These are phyloP conservation scores for Trichoderma cornu-damae DNA, from an alignment of 2,329 filamentous ascomycete genomes.

Conservation along the genomic window DNA sequence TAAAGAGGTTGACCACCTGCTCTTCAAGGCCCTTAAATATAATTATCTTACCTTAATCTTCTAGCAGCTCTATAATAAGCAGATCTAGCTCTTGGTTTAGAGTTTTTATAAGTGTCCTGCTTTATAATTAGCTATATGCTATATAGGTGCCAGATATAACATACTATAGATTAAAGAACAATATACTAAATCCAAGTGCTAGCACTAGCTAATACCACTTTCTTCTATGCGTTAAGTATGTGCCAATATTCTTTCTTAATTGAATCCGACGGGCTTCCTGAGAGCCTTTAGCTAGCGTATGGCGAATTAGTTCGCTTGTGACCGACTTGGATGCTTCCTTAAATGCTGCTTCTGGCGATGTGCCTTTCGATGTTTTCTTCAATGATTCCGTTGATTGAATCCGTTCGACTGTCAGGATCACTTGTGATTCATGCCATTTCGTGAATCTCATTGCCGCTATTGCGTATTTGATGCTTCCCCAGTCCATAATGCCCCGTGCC, in stretches of 20 bases:
- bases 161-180: conserved; percentile 14
- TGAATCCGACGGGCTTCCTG: not conserved
- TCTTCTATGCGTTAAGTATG: conserved; percentile 4
- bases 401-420: not conserved
- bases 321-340: not conserved
- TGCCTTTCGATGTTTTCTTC: not conserved
- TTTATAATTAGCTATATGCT: not conserved
- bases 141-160: not conserved
- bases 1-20: conserved; percentile 9
- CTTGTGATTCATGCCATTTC: conserved; percentile 1
- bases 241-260: conserved; percentile 10
- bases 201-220: conserved; percentile 15
- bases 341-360: not conserved
- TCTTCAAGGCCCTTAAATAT: conserved; percentile 11
- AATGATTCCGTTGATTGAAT: too few species aligned
- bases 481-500: not conserved
- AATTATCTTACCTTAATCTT: not conserved
- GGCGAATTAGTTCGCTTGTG: not conserved
- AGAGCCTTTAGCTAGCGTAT: not conserved
- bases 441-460: not conserved
- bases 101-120: conserved; percentile 14
- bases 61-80: conserved; percentile 3
- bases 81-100: not conserved
- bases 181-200: conserved; percentile 8
- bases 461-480: not conserved